phyloP scores from a whole-genome alignment of 2,329 filamentous ascomycete genomes.

The Dendryphion nanum region DNA sequence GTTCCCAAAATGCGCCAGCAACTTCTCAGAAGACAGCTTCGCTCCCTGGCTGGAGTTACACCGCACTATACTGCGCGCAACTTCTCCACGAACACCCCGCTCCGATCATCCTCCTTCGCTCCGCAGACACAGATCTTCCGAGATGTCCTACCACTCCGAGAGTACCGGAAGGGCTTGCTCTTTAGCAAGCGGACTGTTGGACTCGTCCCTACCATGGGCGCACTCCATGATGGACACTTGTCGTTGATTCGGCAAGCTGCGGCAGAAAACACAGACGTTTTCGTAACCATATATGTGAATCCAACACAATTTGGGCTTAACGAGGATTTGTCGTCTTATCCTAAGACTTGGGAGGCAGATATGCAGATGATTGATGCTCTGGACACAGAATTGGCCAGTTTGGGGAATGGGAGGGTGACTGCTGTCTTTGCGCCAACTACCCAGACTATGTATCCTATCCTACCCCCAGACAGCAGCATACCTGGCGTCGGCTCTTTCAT shows the following conservation, averaged over 20 bases:
- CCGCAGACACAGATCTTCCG: constrained; percentile 67
- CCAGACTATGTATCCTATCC: constrained; percentile 80
- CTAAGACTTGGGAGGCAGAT: constrained; percentile 83
- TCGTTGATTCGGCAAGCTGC: constrained; percentile 83
- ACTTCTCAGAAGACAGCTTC: no score
- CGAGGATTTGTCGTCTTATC: constrained; percentile 87
- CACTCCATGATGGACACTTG: constrained; percentile 88
- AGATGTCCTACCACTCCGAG: constrained; percentile 68
- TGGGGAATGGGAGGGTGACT: constrained; percentile 62
- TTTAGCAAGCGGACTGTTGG: constrained; percentile 71
- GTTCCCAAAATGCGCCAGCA: no score
- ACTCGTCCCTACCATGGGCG: constrained; percentile 96
- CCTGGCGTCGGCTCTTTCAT: constrained; percentile 85
- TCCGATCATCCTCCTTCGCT: constrained; percentile 12
- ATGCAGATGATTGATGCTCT: constrained; percentile 64
- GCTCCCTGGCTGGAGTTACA: no score
- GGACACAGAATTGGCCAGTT: constrained; percentile 66
- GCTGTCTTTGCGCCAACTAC: constrained; percentile 87
- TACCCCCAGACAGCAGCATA: constrained; percentile 69
- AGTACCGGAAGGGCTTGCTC: constrained; percentile 66
- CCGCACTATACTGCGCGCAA: no score
- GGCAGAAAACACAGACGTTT: constrained; percentile 77
- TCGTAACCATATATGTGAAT: constrained; percentile 94
- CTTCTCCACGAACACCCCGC: constrained; percentile 14
- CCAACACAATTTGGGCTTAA: constrained; percentile 90